These are phyloP conservation scores for Pythium aquatile DNA, from an alignment of 352 stramenopile species.

Conservation along the genomic window DNA sequence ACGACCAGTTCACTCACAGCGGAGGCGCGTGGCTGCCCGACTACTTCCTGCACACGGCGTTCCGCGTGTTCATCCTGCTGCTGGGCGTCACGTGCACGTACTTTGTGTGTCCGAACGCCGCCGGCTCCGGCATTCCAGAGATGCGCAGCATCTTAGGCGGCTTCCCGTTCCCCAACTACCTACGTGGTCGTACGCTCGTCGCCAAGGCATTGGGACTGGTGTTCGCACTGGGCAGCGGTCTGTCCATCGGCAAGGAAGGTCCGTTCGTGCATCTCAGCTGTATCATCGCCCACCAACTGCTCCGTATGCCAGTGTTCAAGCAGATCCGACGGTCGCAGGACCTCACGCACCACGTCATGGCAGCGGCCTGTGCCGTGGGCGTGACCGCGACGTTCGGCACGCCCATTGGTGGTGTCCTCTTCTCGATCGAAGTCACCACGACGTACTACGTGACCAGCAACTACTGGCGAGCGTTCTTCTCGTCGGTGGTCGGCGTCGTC, in stretches of 20 bases:
- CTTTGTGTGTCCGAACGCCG: slow-evolving; percentile 57
- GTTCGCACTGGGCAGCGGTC: slow-evolving; percentile 58
- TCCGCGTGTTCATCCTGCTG: slow-evolving; percentile 57
- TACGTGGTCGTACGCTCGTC: slow-evolving; percentile 53
- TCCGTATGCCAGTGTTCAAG: slow-evolving; percentile 54
- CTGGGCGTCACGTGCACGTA: slow-evolving; percentile 60
- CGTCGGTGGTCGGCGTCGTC: slow-evolving; percentile 80
- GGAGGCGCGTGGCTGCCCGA: slow-evolving; percentile 49
- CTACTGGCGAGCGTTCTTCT: slow-evolving; percentile 91
- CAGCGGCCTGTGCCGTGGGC: slow-evolving; percentile 67
- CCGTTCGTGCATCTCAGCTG: slow-evolving; percentile 81
- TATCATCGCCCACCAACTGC: slow-evolving; percentile 67
- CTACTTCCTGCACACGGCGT: slow-evolving; percentile 63
- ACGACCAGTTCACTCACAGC: slow-evolving; percentile 40
- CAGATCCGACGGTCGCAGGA: slow-evolving; percentile 60
- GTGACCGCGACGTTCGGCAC: slow-evolving; percentile 80
- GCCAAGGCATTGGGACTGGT: slow-evolving; percentile 69
- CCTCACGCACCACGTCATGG: slow-evolving; percentile 67
- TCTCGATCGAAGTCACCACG: slow-evolving; percentile 92
- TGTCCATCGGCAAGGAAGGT: slow-evolving; percentile 78
- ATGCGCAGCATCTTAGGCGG: slow-evolving; percentile 77
- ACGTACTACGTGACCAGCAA: slow-evolving; percentile 90
- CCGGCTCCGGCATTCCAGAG: slow-evolving; percentile 73
- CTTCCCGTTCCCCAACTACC: slow-evolving; percentile 67
- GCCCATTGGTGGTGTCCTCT: slow-evolving; percentile 93